Evolutionary conservation across 2,329 filamentous ascomycete species (phyloP).

Genomic region (Leptographium radiaticola): DNA sequence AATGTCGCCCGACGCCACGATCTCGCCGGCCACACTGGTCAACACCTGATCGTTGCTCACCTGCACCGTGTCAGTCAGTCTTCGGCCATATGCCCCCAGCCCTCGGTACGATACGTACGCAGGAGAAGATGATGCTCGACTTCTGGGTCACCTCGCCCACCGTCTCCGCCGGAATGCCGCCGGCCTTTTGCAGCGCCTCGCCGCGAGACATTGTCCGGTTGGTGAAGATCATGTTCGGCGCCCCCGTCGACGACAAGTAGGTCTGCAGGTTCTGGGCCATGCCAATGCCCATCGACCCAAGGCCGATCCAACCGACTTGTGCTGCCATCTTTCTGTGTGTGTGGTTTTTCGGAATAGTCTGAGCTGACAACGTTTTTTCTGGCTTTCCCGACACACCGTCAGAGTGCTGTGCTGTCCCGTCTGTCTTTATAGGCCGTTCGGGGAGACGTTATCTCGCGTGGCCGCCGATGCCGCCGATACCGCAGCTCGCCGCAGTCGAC

Average conservation of each 20-base stretch:
- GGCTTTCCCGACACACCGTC: no score
- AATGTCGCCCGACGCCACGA: background rate
- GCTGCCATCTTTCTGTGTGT: background rate
- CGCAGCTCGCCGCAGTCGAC: no score
- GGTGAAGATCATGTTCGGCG: background rate
- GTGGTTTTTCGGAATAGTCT: background rate
- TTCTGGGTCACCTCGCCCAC: background rate
- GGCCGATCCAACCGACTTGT: slow-evolving; percentile 2
- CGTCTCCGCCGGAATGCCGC: background rate
- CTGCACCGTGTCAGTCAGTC: background rate
- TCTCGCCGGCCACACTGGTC: slow-evolving; percentile 8
- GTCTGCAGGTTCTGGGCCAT: slow-evolving; percentile 3
- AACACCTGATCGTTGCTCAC: slow-evolving; percentile 14
- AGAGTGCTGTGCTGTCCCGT: no score
- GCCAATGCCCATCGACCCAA: slow-evolving; percentile 3
- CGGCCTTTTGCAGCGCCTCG: background rate
- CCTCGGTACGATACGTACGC: background rate
- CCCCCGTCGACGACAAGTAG: background rate
- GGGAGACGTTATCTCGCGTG: no score
- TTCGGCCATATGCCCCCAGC: background rate
- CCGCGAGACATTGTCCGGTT: slow-evolving; percentile 2
- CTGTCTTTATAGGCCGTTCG: no score
- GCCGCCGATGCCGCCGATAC: no score
- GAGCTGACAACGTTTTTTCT: no score
- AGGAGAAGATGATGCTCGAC: slow-evolving; percentile 1